Evolutionary conservation across 345 rosid species (phyloP).

Genomic region (Arabis hirsuta): DNA sequence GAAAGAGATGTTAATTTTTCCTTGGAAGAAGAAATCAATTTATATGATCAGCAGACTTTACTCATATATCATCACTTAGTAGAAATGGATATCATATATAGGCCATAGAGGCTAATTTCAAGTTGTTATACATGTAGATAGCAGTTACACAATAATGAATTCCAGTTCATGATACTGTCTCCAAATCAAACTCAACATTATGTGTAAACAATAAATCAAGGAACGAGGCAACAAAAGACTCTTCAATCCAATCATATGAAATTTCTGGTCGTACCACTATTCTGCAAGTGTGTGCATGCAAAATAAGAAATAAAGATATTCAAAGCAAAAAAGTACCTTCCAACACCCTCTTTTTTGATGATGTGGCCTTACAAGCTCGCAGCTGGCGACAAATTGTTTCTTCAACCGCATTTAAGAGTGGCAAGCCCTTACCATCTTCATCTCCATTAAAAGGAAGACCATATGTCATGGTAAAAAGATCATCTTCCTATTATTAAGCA

Average conservation of each 20-base stretch:
- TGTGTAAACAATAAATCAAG: constrained; percentile 12
- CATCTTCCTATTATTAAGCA: constrained; percentile 75
- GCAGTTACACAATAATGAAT: constrained; percentile 19
- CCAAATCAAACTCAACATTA: constrained; percentile 16
- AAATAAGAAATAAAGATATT: constrained; percentile 13
- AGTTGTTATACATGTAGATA: not conserved
- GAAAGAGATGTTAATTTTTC: constrained; percentile 8
- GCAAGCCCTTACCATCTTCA: constrained; percentile 86
- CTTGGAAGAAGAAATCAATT: not conserved
- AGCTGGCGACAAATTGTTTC: constrained; percentile 85
- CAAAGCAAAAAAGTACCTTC: constrained; percentile 61
- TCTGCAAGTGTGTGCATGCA: constrained; percentile 9
- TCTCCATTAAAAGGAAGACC: constrained; percentile 82
- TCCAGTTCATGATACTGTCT: constrained; percentile 7
- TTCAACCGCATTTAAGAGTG: constrained; percentile 86
- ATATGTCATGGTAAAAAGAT: constrained; percentile 83
- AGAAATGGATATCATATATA: constrained; percentile 14
- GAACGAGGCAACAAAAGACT: constrained; percentile 10
- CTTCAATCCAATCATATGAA: constrained; percentile 19
- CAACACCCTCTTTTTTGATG: constrained; percentile 58
- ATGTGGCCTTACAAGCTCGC: constrained; percentile 79
- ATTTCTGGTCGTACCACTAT: not conserved
- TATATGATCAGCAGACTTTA: constrained; percentile 7
- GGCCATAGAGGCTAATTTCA: constrained; percentile 14
- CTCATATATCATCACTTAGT: not conserved